phyloP scores from a whole-genome alignment of 148 eudicot genomes.

The Oxyria digyna region DNA sequence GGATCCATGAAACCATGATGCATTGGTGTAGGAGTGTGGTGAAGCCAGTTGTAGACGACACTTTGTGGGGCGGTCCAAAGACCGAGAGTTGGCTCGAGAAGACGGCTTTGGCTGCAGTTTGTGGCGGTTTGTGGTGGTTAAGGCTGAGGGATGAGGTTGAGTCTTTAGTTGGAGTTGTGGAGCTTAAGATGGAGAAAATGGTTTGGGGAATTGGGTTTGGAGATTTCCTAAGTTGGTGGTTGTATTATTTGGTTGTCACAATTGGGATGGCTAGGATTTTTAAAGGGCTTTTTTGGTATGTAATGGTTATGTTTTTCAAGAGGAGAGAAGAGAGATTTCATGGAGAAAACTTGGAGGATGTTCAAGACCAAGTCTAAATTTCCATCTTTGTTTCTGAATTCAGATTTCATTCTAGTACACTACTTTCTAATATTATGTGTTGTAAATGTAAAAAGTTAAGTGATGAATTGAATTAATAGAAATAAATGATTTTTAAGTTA shows the following conservation, averaged over 20 bases:
- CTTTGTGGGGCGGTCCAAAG: slow-evolving; percentile 31
- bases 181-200: slow-evolving; percentile 39
- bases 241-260: slow-evolving; percentile 54
- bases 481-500: neutral
- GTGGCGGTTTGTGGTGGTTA: slow-evolving; percentile 65
- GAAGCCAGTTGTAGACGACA: slow-evolving; percentile 71
- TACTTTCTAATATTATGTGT: neutral
- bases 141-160: slow-evolving; percentile 64
- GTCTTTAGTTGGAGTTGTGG: slow-evolving; percentile 52
- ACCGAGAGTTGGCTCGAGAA: slow-evolving; percentile 50
- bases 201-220: slow-evolving; percentile 34
- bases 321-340: neutral
- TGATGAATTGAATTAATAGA: neutral
- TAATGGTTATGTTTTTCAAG: slow-evolving; percentile 21
- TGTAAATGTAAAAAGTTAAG: neutral
- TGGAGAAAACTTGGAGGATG: neutral
- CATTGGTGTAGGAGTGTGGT: slow-evolving; percentile 55
- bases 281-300: slow-evolving; percentile 33
- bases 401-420: neutral
- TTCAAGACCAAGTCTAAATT: slow-evolving; percentile 2
- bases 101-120: slow-evolving; percentile 41
- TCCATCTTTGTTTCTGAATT: neutral
- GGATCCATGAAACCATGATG: slow-evolving; percentile 67
- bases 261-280: slow-evolving; percentile 58
- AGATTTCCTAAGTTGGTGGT: slow-evolving; percentile 72